Conservation (phyloP, 495 filamentous ascomycete species). For the Penicillium malachiteum region DNA sequence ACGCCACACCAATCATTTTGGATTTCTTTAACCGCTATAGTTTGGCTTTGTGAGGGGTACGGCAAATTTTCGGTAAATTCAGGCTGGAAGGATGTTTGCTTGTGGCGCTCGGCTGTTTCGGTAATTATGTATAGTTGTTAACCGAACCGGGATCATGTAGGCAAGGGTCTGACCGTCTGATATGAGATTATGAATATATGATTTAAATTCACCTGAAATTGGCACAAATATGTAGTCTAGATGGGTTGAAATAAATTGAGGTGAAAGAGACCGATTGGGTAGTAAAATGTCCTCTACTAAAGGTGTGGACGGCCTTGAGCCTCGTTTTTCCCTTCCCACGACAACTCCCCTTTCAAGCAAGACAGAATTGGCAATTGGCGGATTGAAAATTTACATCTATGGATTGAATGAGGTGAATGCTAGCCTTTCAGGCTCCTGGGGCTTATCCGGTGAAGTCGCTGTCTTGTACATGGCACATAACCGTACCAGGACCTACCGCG, state of each 20-base stretch:
- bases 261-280: background rate
- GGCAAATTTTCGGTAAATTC: background rate
- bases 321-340: constrained; percentile 2
- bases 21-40: constrained; percentile 1
- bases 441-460: background rate
- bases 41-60: background rate
- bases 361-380: background rate
- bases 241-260: background rate
- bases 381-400: constrained; percentile 1
- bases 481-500: constrained; percentile 3
- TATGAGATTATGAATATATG: background rate
- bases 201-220: background rate
- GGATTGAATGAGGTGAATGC: background rate
- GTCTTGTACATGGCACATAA: constrained; percentile 5
- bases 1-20: constrained; percentile 4
- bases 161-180: background rate
- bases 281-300: background rate
- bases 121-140: background rate
- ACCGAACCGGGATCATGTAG: background rate
- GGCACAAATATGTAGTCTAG: background rate
- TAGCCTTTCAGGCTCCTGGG: background rate
- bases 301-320: background rate
- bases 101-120: background rate
- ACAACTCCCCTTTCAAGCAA: constrained; percentile 3
- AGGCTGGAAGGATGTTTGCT: background rate